Conservation (phyloP, 805 yeast species). For the Metschnikowia hibisci region DNA sequence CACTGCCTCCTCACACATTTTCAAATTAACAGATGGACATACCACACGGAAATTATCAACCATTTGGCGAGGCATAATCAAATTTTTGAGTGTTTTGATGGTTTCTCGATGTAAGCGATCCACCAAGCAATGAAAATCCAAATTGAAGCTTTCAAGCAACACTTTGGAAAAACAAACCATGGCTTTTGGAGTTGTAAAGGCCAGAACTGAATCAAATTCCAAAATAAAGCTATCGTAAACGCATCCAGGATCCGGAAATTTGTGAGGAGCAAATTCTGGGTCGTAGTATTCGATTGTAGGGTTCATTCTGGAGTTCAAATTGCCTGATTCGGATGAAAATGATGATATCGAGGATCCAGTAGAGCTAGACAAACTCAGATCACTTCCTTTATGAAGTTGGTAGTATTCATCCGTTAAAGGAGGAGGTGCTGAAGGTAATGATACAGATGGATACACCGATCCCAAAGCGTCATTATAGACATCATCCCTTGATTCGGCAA, state of each 20-base stretch:
- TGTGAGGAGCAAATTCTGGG: constrained; percentile 30
- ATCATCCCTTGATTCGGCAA: constrained; percentile 44
- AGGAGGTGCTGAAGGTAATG: constrained; percentile 59
- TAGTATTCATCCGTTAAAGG: constrained; percentile 46
- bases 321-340: constrained; percentile 12
- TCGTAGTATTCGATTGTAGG: constrained; percentile 29
- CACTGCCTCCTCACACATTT: constrained; percentile 32
- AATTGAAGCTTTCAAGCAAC: constrained; percentile 28
- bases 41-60: constrained; percentile 45
- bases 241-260: constrained; percentile 32
- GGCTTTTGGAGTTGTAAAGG: constrained; percentile 44
- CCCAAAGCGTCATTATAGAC: constrained; percentile 49
- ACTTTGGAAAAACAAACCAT: constrained; percentile 38
- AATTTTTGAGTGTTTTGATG: constrained; percentile 39
- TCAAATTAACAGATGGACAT: constrained; percentile 41
- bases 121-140: constrained; percentile 46
- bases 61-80: constrained; percentile 29
- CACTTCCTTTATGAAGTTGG: constrained; percentile 1
- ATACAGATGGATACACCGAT: constrained; percentile 53
- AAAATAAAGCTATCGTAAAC: constrained; percentile 55
- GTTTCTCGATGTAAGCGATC: constrained; percentile 65
- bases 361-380: background rate
- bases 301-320: constrained; percentile 11
- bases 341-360: constrained; percentile 14
- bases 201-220: constrained; percentile 50